Evolutionary conservation across 192 early-diverging fungal genomes (phyloP), one percentile per base, ranked within the genome.

Genomic region (Mortierella claussenii): DNA sequence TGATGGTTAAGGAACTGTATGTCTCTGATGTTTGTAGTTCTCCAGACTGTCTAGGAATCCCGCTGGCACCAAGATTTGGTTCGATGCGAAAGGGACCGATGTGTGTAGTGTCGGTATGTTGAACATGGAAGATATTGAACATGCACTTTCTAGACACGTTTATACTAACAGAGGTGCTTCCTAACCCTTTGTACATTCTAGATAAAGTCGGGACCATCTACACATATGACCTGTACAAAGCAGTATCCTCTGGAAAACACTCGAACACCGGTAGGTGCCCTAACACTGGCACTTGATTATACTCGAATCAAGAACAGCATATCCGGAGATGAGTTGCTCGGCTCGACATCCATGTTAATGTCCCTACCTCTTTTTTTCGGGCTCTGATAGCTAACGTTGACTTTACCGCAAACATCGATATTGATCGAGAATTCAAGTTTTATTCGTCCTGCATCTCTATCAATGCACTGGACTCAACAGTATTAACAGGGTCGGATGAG

Each of bases 61-160:
- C 18, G 20, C 31, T 27, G 6, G 15, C 4, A 12, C 13, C 42
- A 55, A 65, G 24, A 30, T 60, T 7, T 66, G 55, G 55, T 55
- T 75, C 20, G 70, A 75, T 43, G 70, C 33, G 12, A 33, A 58
- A 17, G 28, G 57, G 11, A 66, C 54, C 56, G 57, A 65, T 20
- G 50, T 75, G 24, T 65, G 62, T 21, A 55, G 62, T 42, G 70
- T 75, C 8, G 60, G 60, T 64, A 55, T 1, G 33, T 27, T 26
- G 0, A 45, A n/a, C 32, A 8, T 21, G 9, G 8, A 12, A 45
- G 4, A 15, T 20, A 13, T 15, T 45, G 15, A 8, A 26, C 27
- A 20, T 46, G 5, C 17, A 46, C 45, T 46, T 46, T 46, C 4
- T 46, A 46, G 4, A 46, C 21, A 21, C 45, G n/a, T 21, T 46